A percentile compares a stretch with the other conserved stretches of the same genome.
These are phyloP conservation scores for Tricladium varicosporioides DNA, from an alignment of 2,329 filamentous ascomycete genomes.

Conservation along the genomic window DNA sequence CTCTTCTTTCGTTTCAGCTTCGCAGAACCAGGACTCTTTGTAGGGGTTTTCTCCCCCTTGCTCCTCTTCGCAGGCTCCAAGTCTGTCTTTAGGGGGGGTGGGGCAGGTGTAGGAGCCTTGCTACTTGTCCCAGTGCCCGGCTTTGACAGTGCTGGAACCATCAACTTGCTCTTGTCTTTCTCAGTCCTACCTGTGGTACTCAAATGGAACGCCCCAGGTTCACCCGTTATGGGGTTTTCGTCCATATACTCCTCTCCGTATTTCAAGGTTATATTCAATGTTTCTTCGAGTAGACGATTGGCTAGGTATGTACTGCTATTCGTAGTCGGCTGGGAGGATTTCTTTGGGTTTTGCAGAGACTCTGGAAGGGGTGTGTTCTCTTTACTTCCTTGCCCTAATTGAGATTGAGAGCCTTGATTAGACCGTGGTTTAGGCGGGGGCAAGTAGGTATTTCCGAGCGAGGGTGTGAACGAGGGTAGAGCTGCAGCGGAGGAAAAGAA, in stretches of 20 bases:
- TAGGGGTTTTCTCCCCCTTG: slow-evolving; percentile 32
- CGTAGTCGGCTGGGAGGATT: slow-evolving; percentile 15
- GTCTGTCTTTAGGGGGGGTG: slow-evolving; percentile 28
- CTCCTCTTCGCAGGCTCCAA: slow-evolving; percentile 28
- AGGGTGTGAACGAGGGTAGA: slow-evolving; percentile 45
- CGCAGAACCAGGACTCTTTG: slow-evolving; percentile 30
- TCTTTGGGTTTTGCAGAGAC: slow-evolving; percentile 21
- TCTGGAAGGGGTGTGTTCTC: slow-evolving; percentile 48
- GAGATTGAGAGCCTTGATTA: slow-evolving; percentile 21
- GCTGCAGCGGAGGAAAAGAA: slow-evolving; percentile 33
- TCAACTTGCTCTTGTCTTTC: slow-evolving; percentile 24
- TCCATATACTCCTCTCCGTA: slow-evolving; percentile 65
- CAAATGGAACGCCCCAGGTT: slow-evolving; percentile 64
- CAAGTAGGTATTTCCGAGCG: slow-evolving; percentile 44
- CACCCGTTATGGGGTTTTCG: slow-evolving; percentile 65
- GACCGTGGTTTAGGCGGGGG: slow-evolving; percentile 21
- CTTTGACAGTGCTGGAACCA: slow-evolving; percentile 16
- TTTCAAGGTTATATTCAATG: slow-evolving; percentile 54
- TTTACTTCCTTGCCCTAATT: slow-evolving; percentile 29
- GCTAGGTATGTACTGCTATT: slow-evolving; percentile 28
- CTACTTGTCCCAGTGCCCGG: slow-evolving; percentile 16
- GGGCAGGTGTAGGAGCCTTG: slow-evolving; percentile 20
- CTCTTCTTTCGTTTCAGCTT: slow-evolving; percentile 41
- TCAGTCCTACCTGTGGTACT: slow-evolving; percentile 54
- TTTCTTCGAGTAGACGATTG: slow-evolving; percentile 48